Evolutionary conservation across 345 rosid genomes (phyloP), one percentile per base, ranked within the genome.

Genomic region (Boechera stricta): DNA sequence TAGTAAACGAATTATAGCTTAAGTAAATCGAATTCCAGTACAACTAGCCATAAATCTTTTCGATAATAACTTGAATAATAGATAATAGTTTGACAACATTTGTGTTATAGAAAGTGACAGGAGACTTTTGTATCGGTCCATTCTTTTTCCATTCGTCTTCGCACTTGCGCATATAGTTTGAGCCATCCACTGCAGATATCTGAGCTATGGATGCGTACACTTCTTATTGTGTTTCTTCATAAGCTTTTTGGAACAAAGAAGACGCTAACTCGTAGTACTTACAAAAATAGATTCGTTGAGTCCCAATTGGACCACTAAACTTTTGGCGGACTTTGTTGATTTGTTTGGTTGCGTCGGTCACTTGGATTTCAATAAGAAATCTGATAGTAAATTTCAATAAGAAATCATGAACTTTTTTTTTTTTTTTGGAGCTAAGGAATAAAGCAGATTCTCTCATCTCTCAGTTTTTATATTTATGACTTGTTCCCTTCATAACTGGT

Each of bases 61-160:
- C 61, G 4, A 56, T 13, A 3, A 31, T 55, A 55, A 31, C 15
- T 1, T 55, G 21, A 13, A 31, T 29, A 29, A 29, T 64, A 8
- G 54, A 44, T 41, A 28, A 5, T 5, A 64, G 12, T 64, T 64
- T 45, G 38, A 13, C 38, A 28, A 64, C 53, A 44, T 64, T 64
- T 28, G 26, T 29, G 5, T 44, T 28, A 64, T 64, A 44, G 8
- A 64, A 64, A 28, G 26, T 15, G 21, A 64, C 13, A 8, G 26
- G 69, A 29, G 69, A 64, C 54, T 64, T 29, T 45, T 64, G 69
- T 28, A 29, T 16, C 1, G 54, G 54, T 44, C 36, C 7, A 33
- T 58, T 1, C 15, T 31, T 8, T 41, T 26, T 62, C 67, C 51
- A 62, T 26, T 41, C 35, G 5, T 62, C 7, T 41, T 62, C 67